Conservation (phyloP, 768 basidiomycete genomes). For the Serendipita sp. region DNA sequence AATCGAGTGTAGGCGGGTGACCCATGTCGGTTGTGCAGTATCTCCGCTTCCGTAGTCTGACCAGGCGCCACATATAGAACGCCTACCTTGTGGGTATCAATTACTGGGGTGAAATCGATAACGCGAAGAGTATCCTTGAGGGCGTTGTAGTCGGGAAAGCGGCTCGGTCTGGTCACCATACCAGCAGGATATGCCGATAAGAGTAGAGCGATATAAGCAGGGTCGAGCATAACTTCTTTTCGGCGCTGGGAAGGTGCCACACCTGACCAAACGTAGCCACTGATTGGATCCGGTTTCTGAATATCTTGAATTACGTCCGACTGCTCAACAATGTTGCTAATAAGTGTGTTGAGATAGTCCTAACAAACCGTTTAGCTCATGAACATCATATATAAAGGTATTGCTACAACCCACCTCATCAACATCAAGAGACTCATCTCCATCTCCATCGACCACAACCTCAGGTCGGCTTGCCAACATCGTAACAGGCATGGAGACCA, state of each 20-base stretch:
- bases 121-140: slow-evolving; percentile 41
- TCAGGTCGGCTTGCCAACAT: slow-evolving; percentile 48
- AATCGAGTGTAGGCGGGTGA: slow-evolving; percentile 92
- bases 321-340: background rate
- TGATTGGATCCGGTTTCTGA: slow-evolving; percentile 47
- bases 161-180: slow-evolving; percentile 29
- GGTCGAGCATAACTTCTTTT: slow-evolving; percentile 73
- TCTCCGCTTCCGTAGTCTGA: slow-evolving; percentile 69
- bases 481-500: slow-evolving; percentile 53
- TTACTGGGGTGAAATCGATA: slow-evolving; percentile 78
- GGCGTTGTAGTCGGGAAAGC: slow-evolving; percentile 16
- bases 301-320: slow-evolving; percentile 5
- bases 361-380: background rate
- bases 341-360: background rate
- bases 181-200: slow-evolving; percentile 57
- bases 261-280: slow-evolving; percentile 78
- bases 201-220: slow-evolving; percentile 72
- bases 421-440: slow-evolving; percentile 9
- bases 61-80: slow-evolving; percentile 92
- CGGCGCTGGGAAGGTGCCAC: slow-evolving; percentile 77
- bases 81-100: slow-evolving; percentile 94
- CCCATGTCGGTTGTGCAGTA: slow-evolving; percentile 78
- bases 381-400: background rate
- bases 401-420: background rate
- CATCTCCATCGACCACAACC: slow-evolving; percentile 11